Base-by-base conservation (phyloP, 495 filamentous ascomycete species). In the Neurospora sp. region DNA sequence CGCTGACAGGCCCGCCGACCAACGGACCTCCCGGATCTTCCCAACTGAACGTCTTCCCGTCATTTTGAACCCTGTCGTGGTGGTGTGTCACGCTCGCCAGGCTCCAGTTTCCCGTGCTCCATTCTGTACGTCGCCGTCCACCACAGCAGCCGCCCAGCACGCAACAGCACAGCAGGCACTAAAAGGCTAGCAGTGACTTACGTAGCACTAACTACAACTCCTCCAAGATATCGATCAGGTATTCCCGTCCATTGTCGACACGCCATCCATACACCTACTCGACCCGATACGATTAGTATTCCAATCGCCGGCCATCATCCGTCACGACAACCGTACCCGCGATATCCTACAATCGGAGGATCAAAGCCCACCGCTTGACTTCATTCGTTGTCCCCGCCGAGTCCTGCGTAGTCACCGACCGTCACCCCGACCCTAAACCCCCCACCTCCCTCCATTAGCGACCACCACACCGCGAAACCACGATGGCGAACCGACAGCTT, bases 401-500 rank as follows among this genome's bases (percentile, higher is more conserved):
- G 53, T 65, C 53, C 53, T 65, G 27, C 53, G 53, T 31, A 39
- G 27, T 20, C 39, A 35, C 38, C 44, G 18, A 45, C 22, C 16
- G 18, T 70, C 75, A 35, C 69, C 41, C 72, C 72, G 72, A 77
- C 69, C 68, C 39, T 73, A 44, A 40, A 72, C 70, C 47, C 72
- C 70, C 37, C 75, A 47, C 72, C 35, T 42, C n/a, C 8, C 20
- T 12, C 39, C 42, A 71, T 44, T 59, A 59, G 37, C 20, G 53
- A 65, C 53, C 53, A 40, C 44, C 35, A 44, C 42, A 39, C 69
- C 68, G 68, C 65, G 44, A 45, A 39, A 68, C 37, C 78, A 83
- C 73, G 65, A 86, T 86, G 85, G 80, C 84, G 61, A 85, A 86
- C 74, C 82, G 83, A 76, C 85, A 86, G 78, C 82, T 86, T 71